A percentile compares a stretch with the other conserved stretches of the same genome.
These are phyloP conservation scores for Aquilaria malaccensis DNA, from an alignment of 345 rosid species.

Conservation along the genomic window DNA sequence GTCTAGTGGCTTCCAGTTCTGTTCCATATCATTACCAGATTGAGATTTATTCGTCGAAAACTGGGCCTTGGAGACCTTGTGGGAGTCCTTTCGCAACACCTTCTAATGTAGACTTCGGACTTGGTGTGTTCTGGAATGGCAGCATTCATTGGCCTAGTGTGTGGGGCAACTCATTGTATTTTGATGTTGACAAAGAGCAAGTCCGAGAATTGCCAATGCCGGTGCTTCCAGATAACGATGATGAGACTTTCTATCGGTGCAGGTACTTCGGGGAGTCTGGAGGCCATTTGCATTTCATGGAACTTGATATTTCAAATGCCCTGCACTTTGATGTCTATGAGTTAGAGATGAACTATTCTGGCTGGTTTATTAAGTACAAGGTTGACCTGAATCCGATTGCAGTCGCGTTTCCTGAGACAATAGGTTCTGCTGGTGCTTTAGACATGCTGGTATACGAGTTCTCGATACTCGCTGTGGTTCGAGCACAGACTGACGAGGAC, in stretches of 20 bases:
- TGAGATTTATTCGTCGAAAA: conserved; percentile 30
- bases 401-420: conserved; percentile 29
- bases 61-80: conserved; percentile 27
- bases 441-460: conserved; percentile 11
- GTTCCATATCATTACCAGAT: conserved; percentile 12
- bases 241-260: conserved; percentile 4
- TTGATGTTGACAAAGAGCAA: conserved; percentile 21
- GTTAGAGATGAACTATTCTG: conserved; percentile 24
- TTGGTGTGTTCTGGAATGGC: conserved; percentile 23
- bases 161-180: conserved; percentile 13
- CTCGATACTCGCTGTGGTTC: conserved; percentile 16
- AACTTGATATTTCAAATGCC: conserved; percentile 15
- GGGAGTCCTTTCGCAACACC: conserved; percentile 5
- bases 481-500: conserved; percentile 21
- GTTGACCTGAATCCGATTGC: conserved; percentile 26
- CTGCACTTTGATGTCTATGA: conserved; percentile 22
- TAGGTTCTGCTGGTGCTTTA: background rate
- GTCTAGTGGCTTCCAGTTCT: conserved; percentile 2
- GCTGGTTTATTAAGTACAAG: conserved; percentile 31
- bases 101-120: background rate
- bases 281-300: conserved; percentile 21
- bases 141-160: conserved; percentile 27
- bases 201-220: conserved; percentile 25
- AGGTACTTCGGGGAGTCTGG: conserved; percentile 21
- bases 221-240: conserved; percentile 4